These are phyloP conservation scores for Sporobolomyces phaffii DNA, from an alignment of 768 basidiomycete genomes.

Conservation along the genomic window DNA sequence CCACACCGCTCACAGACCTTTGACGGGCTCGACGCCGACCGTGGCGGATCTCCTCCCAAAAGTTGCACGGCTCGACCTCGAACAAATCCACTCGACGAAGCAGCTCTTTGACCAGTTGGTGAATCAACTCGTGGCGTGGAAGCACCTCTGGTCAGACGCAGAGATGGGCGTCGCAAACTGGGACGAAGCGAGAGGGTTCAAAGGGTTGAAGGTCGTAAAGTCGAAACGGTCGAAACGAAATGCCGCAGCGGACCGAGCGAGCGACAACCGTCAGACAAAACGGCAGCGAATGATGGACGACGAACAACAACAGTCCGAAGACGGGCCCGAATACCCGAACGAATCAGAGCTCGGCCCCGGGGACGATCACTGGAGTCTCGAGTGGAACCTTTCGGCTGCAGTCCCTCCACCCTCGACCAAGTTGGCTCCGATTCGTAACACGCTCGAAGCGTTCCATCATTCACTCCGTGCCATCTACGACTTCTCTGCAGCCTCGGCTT, in stretches of 20 bases:
- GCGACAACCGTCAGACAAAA: neutral
- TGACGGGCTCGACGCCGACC: neutral
- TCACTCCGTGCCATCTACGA: slow-evolving; percentile 13
- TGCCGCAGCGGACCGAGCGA: neutral
- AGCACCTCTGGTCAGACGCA: neutral
- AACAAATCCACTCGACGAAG: slow-evolving; percentile 15
- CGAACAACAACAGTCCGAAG: neutral
- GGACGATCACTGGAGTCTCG: slow-evolving; percentile 9
- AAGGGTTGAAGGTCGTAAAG: slow-evolving; percentile 13
- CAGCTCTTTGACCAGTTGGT: slow-evolving; percentile 21
- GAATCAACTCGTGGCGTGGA: slow-evolving; percentile 9
- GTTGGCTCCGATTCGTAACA: slow-evolving; percentile 25
- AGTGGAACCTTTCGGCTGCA: slow-evolving; percentile 10
- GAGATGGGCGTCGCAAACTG: slow-evolving; percentile 10
- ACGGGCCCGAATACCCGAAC: neutral
- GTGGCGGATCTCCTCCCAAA: slow-evolving; percentile 25
- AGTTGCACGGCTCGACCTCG: slow-evolving; percentile 25
- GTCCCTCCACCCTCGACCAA: neutral
- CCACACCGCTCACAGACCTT: neutral
- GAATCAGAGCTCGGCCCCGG: neutral
- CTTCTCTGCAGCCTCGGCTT: neutral
- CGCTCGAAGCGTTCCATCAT: slow-evolving; percentile 29
- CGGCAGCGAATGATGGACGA: neutral
- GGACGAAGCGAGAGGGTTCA: slow-evolving; percentile 12
- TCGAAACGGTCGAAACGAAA: neutral